Conservation (phyloP, 371 early-diverging fungal genomes). For the Mortierella sp. region DNA sequence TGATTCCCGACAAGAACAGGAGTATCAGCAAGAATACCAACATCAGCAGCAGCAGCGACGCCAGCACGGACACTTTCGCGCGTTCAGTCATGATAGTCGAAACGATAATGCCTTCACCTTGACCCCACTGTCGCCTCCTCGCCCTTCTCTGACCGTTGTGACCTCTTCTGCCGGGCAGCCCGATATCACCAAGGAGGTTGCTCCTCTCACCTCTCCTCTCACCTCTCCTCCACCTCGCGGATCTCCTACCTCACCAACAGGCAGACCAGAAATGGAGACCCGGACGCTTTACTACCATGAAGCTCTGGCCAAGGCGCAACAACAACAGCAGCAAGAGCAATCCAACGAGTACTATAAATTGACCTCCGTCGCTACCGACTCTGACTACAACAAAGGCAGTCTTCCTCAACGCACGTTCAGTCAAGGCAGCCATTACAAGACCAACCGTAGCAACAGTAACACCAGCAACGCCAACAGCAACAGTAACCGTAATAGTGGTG, state of each 20-base stretch:
- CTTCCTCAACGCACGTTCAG: too few species aligned
- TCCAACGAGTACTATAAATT: background rate
- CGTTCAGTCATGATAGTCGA: background rate
- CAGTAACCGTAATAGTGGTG: background rate
- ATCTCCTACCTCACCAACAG: background rate
- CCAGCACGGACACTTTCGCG: background rate
- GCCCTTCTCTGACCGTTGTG: background rate
- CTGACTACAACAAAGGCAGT: background rate
- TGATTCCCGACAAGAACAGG: background rate
- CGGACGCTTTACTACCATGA: constrained; percentile 19
- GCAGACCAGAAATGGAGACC: constrained; percentile 3
- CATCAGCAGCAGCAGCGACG: background rate
- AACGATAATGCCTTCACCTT: background rate
- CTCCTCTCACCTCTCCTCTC: background rate
- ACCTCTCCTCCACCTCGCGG: background rate
- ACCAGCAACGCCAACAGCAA: background rate
- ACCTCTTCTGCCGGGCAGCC: background rate
- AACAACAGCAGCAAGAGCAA: constrained; percentile 2
- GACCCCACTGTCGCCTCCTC: background rate
- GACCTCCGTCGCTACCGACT: background rate
- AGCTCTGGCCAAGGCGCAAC: constrained; percentile 15
- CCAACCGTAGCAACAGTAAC: too few species aligned
- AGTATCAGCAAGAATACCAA: background rate
- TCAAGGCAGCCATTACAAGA: too few species aligned
- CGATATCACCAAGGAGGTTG: background rate